Evolutionary conservation across 2,329 filamentous ascomycete genomes (phyloP), one percentile per base, ranked within the genome.

Genomic region (Pyricularia pennisetigena): DNA sequence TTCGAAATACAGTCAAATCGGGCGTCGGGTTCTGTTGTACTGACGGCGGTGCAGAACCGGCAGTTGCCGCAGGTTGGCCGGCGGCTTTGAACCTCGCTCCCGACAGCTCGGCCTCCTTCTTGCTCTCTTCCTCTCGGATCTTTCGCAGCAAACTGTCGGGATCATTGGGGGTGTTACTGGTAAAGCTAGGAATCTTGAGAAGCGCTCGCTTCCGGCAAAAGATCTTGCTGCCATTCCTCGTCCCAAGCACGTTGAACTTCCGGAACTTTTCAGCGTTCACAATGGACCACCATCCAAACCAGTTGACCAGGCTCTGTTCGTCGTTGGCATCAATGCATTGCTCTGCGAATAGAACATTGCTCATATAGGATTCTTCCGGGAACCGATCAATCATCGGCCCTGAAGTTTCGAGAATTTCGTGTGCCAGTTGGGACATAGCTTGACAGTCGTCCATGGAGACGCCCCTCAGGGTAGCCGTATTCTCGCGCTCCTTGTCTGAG

Each of bases 251-350:
- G 23, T 79, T 77, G 71, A 89, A 88, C 54, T 80, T 82, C 35
- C 85, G 82, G 72, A 82, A 85, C 59, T 76, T 75, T 68, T 87
- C 82, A 49, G 86, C 72, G 32, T 82, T 81, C 68, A 75, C 69
- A 35, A 79, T 76, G 0, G 85, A 79, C 87, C 86, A 89, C 75
- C 80, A 84, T 1, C 83, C 85, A 73, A 88, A 89, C 83, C 85
- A 88, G 70, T 88, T 86, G 10, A 89, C 81, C 30, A 90, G 76
- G 68, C 83, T 87, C 72, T 88, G 84, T 72, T 90, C 87, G 70
- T 89, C 86, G 68, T 85, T 84, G 0, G 81, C 78, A 68, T 87
- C 82, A 64, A 89, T 84, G 1, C 71, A 74, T 3, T 77, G 72
- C 16, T 81, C 80, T 0, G 82, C 83, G 73, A 80, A 82, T 1